A percentile compares a stretch with the other conserved stretches of the same genome.
Evolutionary conservation across 495 filamentous ascomycete genomes (phyloP).

Genomic region (Aspergillus haitiensis): DNA sequence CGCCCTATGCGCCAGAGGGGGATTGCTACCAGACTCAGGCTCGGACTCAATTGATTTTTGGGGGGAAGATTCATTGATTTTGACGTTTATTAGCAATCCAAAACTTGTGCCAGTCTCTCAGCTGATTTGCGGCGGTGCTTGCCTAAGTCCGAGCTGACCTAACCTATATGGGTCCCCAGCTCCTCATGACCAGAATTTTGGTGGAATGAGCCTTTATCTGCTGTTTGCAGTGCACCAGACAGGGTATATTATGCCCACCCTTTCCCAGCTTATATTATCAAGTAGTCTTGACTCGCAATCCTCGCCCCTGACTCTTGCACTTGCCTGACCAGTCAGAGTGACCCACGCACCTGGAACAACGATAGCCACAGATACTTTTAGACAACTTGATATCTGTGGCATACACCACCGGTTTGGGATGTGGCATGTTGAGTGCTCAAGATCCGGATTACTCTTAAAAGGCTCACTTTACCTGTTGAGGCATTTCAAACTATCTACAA

Average conservation of each 20-base stretch:
- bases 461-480: conserved; percentile 14
- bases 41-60: neutral
- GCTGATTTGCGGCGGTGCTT: conserved; percentile 8
- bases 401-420: conserved; percentile 20
- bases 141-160: conserved; percentile 22
- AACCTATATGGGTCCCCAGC: conserved; percentile 15
- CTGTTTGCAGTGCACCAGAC: conserved; percentile 8
- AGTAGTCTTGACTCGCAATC: neutral
- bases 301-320: conserved; percentile 10
- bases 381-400: conserved; percentile 13
- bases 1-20: conserved; percentile 7
- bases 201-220: conserved; percentile 14
- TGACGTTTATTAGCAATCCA: conserved; percentile 11
- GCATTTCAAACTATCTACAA: conserved; percentile 7
- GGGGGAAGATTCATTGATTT: conserved; percentile 4
- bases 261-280: conserved; percentile 15
- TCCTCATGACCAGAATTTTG: conserved; percentile 9
- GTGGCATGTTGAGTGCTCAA: conserved; percentile 14
- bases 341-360: conserved; percentile 29
- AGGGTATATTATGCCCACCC: conserved; percentile 19
- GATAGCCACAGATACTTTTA: conserved; percentile 23
- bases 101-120: conserved; percentile 11
- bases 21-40: conserved; percentile 7
- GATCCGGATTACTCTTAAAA: conserved; percentile 4
- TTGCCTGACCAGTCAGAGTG: conserved; percentile 21